Evolutionary conservation across 2,329 filamentous ascomycete genomes (phyloP).

Genomic region (Ophiocordyceps camponoti-floridani): DNA sequence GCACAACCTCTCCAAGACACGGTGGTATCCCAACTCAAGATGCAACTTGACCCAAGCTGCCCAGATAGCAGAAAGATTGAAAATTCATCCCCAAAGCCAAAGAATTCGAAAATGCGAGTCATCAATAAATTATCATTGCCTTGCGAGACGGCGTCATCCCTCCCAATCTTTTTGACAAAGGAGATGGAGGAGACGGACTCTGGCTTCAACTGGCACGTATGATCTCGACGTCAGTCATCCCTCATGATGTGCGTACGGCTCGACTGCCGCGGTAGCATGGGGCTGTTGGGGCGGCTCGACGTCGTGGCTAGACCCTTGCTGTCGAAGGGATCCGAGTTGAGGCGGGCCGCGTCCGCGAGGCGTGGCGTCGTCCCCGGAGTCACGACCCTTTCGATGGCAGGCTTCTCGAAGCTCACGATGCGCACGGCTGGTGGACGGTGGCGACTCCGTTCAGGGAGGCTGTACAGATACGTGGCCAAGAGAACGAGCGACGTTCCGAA

Average conservation of each 20-base stretch:
- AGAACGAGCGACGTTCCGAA: conserved; percentile 65
- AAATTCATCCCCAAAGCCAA: too few relatives aligned
- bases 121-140: background rate
- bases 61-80: background rate
- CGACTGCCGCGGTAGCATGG: conserved; percentile 20
- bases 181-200: too few relatives aligned
- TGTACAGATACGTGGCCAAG: conserved; percentile 73
- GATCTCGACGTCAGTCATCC: conserved; percentile 13
- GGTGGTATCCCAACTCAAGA: background rate
- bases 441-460: conserved; percentile 38
- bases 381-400: conserved; percentile 31
- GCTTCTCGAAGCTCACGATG: conserved; percentile 64
- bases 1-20: background rate
- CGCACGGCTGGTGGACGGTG: conserved; percentile 44
- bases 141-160: too few relatives aligned
- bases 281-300: conserved; percentile 28
- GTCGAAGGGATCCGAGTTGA: conserved; percentile 23
- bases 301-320: conserved; percentile 19
- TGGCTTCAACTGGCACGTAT: too few relatives aligned
- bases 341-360: conserved; percentile 12
- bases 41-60: background rate
- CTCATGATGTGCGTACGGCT: conserved; percentile 19
- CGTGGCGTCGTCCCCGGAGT: conserved; percentile 18
- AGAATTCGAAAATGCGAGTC: background rate
- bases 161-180: too few relatives aligned